Evolutionary conservation across 208 protist genomes (phyloP).

Genomic region (Phytomonas sp.): DNA sequence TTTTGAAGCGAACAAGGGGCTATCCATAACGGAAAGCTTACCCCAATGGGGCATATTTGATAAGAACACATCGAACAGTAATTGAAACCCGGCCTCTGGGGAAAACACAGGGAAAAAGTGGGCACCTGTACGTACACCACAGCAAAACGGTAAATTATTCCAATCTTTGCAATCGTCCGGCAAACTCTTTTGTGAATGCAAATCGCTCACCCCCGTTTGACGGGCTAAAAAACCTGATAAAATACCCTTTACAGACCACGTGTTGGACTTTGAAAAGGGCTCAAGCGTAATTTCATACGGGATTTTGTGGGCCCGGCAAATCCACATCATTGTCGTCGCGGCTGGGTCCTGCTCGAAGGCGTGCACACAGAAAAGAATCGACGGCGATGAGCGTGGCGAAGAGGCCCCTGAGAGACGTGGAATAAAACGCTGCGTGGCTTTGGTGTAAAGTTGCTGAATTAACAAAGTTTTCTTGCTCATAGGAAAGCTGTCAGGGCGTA

Average conservation of each 20-base stretch:
- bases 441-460: neutral
- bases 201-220: neutral
- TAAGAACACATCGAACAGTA: slow-evolving; percentile 18
- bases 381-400: neutral
- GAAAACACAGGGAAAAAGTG: slow-evolving; percentile 7
- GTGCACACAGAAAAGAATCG: slow-evolving; percentile 32
- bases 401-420: neutral
- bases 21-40: neutral
- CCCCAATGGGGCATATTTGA: slow-evolving; percentile 12
- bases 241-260: neutral
- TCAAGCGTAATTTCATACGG: slow-evolving; percentile 47
- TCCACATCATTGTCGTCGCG: slow-evolving; percentile 59
- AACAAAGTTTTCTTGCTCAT: neutral
- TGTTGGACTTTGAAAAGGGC: slow-evolving; percentile 23
- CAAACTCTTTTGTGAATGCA: neutral
- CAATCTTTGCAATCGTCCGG: neutral
- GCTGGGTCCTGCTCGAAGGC: slow-evolving; percentile 54
- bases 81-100: slow-evolving; percentile 9
- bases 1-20: neutral
- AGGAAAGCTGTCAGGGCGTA: neutral
- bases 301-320: slow-evolving; percentile 60
- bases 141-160: slow-evolving; percentile 2
- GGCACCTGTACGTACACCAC: neutral
- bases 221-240: neutral
- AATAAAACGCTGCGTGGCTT: slow-evolving; percentile 1